Evolutionary conservation across 2,329 filamentous ascomycete species (phyloP).

Genomic region (Aphanoascus verrucosus): DNA sequence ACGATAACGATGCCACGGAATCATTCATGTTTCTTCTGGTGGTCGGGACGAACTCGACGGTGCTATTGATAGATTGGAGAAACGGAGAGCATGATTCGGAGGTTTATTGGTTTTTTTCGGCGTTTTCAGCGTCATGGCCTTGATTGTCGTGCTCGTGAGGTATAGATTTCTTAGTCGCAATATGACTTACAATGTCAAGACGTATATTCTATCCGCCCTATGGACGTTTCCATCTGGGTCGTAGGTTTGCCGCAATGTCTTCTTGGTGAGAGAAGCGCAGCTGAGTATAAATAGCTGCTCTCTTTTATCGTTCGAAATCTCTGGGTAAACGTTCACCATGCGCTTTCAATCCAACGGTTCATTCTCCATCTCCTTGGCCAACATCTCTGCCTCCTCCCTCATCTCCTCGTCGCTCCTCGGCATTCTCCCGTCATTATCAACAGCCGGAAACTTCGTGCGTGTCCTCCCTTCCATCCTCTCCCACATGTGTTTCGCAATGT

Average conservation of each 20-base stretch:
- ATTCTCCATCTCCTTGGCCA: constrained; percentile 46
- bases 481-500: constrained; percentile 43
- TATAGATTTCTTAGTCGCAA: background rate
- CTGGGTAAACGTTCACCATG: background rate
- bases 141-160: background rate
- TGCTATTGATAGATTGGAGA: background rate
- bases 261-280: background rate
- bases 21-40: background rate
- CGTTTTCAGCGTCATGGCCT: background rate
- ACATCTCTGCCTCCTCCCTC: constrained; percentile 61
- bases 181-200: too few species aligned
- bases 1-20: background rate
- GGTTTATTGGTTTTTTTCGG: background rate
- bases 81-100: background rate
- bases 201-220: too few species aligned
- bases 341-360: constrained; percentile 19
- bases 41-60: background rate
- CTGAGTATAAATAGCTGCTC: background rate
- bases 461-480: constrained; percentile 44
- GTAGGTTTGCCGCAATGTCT: too few species aligned
- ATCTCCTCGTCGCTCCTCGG: constrained; percentile 65
- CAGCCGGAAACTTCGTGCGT: constrained; percentile 51
- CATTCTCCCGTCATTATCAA: constrained; percentile 60
- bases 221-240: too few species aligned
- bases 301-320: background rate